A percentile compares a stretch with the other conserved stretches of the same genome.
Evolutionary conservation across 371 early-diverging fungal genomes (phyloP).

Genomic region (Mortierella sp.): DNA sequence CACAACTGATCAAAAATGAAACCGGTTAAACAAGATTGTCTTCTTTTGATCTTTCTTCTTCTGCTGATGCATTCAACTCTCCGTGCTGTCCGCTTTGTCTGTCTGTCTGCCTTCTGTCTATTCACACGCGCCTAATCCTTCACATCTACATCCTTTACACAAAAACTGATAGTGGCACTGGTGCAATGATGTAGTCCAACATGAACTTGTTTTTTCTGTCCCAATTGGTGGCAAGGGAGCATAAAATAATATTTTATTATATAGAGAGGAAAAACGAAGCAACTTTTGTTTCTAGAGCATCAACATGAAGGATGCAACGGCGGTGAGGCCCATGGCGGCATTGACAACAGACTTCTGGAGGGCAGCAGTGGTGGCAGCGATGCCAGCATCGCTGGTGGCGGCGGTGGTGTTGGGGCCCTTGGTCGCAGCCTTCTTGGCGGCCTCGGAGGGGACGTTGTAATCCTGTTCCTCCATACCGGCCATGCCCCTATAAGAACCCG

Average conservation of each 20-base stretch:
- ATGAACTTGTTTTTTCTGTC: too few relatives aligned
- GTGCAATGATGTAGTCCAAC: too few relatives aligned
- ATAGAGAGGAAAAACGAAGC: background rate
- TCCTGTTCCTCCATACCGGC: conserved; percentile 48
- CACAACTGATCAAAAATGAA: too few relatives aligned
- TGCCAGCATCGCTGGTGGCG: background rate
- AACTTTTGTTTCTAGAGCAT: background rate
- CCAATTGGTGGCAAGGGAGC: too few relatives aligned
- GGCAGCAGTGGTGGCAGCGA: background rate
- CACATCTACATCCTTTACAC: too few relatives aligned
- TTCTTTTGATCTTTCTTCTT: too few relatives aligned
- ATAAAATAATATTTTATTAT: background rate
- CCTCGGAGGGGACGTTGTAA: background rate
- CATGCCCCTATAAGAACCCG: conserved; percentile 24
- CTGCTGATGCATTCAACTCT: too few relatives aligned
- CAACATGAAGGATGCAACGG: conserved; percentile 10
- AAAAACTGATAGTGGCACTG: too few relatives aligned
- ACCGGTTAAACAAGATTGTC: too few relatives aligned
- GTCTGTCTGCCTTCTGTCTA: too few relatives aligned
- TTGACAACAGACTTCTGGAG: background rate
- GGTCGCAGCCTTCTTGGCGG: background rate
- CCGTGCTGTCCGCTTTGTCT: too few relatives aligned
- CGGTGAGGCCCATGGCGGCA: conserved; percentile 2
- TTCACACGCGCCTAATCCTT: too few relatives aligned
- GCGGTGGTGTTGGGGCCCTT: background rate